Base-by-base conservation (phyloP, 1,139 yeast species). In the Debaryomyces subglobosus region DNA sequence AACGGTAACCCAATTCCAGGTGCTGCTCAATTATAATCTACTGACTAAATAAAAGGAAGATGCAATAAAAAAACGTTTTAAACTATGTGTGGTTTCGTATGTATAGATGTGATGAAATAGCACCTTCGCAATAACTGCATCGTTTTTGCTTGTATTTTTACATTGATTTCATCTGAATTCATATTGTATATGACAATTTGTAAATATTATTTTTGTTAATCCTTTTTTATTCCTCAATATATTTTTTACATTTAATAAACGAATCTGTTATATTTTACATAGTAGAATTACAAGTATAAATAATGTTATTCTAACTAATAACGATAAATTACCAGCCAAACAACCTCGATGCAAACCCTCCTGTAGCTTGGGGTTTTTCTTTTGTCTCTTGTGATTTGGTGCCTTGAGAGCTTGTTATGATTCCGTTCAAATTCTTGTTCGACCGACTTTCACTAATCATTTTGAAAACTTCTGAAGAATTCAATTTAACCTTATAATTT, bases 1-100 rank as follows among this genome's bases (percentile, higher is more conserved):
- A 84, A 87, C 62, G 95, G 94, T 63, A 86, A 86, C 78, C 94
- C 94, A 62, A 78, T 87, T 57, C 89, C 87, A 61, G 90, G 87
- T 59, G 87, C 86, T 53, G 86, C 86, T 54, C 80, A 67, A 62
- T 56, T 67, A 25, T 44, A 34, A 44, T 30, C 46, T 9, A 29
- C 27, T 42, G 21, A 33, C 34, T 42, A 42, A 42, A 35, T 32
- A 32, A 29, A 25, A 41, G 29, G 42, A 37, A n/a, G 35, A 30
- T 30, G 35, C 29, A 30, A 35, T 35, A 20, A 35, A 34, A 42
- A 36, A 27, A 27, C 13, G 37, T 29, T 43, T 21, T 15, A 29
- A 43, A 32, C 36, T 32, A 40, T 29, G 39, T 27, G 34, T 36
- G 42, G 35, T 46, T 24, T 24, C 43, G 33, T 21, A 44, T 41